Evolutionary conservation across 257 asterid genomes (phyloP), one percentile per base, ranked within the genome.

Genomic region (Echites panduratus): DNA sequence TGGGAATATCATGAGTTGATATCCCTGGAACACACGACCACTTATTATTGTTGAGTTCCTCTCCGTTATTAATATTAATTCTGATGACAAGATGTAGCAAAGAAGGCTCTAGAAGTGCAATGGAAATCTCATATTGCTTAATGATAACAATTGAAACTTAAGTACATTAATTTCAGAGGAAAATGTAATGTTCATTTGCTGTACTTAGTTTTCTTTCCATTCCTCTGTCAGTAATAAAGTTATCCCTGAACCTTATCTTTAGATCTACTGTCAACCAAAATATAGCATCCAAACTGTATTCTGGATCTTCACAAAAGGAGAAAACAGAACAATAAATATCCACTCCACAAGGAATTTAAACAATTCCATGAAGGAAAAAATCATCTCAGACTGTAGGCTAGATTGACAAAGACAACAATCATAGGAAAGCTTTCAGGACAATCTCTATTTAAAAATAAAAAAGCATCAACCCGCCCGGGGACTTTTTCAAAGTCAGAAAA

Each of bases 291-390:
- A 2, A 20, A 59, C n/a, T 56, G 35, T 9, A 72, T 66, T 20
- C 53, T 22, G 35, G 48, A 47, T 72, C 69, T 9, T 57, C 27
- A 13, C n/a, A 65, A 26, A 26, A 73, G 43, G 59, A 61, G 65
- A 41, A 9, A 47, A 63, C 0, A 43, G 4, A 66, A 69, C 4
- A 16, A 62, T 29, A 62, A 12, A 9, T 41, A 11, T 41, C 44
- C 26, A 66, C 58, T 14, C 14, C 17, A 56, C 7, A 43, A 67
- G 41, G 48, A 67, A 56, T n/a, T 26, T n/a, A 54, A 52, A 22
- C 49, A 64, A 52, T 74, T 48, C 41, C 13, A 56, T 22, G 2
- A n/a, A 22, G 16, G 1, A 26, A 24, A 24, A 41, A 13, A 56
- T 41, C 75, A 56, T n/a, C 4, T 19, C 32, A 56, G 75, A 6